These are phyloP conservation scores for Alternaria angustiovoidea DNA, from an alignment of 2,329 filamentous ascomycete genomes.

Conservation along the genomic window DNA sequence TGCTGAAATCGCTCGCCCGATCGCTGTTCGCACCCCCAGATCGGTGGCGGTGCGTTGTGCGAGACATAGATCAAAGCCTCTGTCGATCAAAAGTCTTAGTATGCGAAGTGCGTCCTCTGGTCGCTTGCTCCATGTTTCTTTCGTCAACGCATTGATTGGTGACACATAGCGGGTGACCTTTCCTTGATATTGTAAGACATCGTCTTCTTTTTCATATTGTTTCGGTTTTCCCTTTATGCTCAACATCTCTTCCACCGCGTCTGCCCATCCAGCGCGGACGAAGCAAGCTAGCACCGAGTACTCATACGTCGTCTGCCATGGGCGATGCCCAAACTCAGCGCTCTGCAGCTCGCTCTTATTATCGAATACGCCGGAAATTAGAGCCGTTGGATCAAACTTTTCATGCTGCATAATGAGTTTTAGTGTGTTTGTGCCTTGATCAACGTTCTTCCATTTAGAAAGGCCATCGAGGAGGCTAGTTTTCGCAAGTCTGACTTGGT, in stretches of 20 bases:
- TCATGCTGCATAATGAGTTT: slow-evolving; percentile 26
- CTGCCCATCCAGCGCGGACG: slow-evolving; percentile 26
- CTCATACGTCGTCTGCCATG: slow-evolving; percentile 31
- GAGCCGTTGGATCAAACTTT: slow-evolving; percentile 21
- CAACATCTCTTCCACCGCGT: slow-evolving; percentile 28
- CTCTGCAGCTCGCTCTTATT: slow-evolving; percentile 27
- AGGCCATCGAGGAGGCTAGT: slow-evolving; percentile 28
- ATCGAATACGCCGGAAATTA: slow-evolving; percentile 27
- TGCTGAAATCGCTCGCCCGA: slow-evolving; percentile 24
- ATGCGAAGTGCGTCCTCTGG: slow-evolving; percentile 32
- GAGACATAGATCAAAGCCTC: slow-evolving; percentile 21
- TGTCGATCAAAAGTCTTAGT: slow-evolving; percentile 22
- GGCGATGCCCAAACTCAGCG: slow-evolving; percentile 19
- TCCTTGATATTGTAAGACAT: slow-evolving; percentile 26
- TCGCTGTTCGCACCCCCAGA: slow-evolving; percentile 21
- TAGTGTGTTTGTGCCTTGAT: slow-evolving; percentile 22
- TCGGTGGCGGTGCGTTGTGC: slow-evolving; percentile 27
- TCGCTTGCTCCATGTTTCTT: slow-evolving; percentile 30
- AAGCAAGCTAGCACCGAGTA: slow-evolving; percentile 27
- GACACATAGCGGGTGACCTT: slow-evolving; percentile 25
- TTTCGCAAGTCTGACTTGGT: slow-evolving; percentile 23
- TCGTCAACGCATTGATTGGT: slow-evolving; percentile 26
- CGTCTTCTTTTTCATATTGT: slow-evolving; percentile 28
- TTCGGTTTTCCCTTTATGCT: slow-evolving; percentile 17
- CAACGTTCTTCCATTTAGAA: slow-evolving; percentile 26